Evolutionary conservation across 768 basidiomycete species (phyloP).

Genomic region (Tulasnella sp.): DNA sequence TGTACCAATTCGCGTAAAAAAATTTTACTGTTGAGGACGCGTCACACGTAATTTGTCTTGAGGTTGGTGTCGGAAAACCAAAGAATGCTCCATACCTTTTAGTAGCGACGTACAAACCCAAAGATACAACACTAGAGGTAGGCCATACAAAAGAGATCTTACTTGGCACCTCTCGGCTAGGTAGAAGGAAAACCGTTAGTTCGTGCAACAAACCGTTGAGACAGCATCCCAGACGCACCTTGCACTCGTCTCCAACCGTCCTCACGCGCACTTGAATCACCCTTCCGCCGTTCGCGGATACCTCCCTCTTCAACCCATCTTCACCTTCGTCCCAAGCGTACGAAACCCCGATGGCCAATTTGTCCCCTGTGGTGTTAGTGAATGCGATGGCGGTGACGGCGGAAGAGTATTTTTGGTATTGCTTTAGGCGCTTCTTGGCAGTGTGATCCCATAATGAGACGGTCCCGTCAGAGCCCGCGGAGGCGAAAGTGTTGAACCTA

Average conservation of each 20-base stretch:
- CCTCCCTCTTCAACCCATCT: constrained; percentile 55
- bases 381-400: constrained; percentile 77
- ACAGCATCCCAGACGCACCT: constrained; percentile 43
- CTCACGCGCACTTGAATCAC: constrained; percentile 56
- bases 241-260: constrained; percentile 71
- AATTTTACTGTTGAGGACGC: not conserved
- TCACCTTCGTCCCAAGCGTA: constrained; percentile 92
- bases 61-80: not conserved
- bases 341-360: constrained; percentile 76
- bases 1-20: not conserved
- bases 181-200: not conserved
- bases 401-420: constrained; percentile 70
- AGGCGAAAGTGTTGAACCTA: constrained; percentile 91
- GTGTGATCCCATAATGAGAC: constrained; percentile 98
- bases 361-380: constrained; percentile 68
- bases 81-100: not conserved
- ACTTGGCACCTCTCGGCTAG: constrained; percentile 3
- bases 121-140: not conserved
- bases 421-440: constrained; percentile 90
- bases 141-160: not conserved
- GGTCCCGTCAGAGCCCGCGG: constrained; percentile 89
- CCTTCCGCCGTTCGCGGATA: constrained; percentile 41
- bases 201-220: not conserved
- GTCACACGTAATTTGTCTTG: not conserved
- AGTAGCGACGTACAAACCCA: constrained; percentile 5